Evolutionary conservation across 148 eudicot genomes (phyloP), one percentile per base, ranked within the genome.

Genomic region (Nyssa sinensis): DNA sequence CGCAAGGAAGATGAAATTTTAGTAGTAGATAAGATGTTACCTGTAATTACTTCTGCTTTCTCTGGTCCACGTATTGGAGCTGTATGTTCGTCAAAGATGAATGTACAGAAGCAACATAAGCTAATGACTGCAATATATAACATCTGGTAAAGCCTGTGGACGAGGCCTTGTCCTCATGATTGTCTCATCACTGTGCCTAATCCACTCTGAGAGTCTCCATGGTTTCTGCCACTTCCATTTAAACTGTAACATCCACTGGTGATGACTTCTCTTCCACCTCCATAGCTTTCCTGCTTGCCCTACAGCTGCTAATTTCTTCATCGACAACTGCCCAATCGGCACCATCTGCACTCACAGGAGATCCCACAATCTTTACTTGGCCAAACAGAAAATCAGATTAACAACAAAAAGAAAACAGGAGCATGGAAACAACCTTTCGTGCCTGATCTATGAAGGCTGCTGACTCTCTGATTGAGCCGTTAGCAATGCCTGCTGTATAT

Each of bases 211-310:
- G 33, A 95, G 91, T 87, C 80, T 89, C 99, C 99, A 95, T 31
- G 99, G 99, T 83, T 95, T 95, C 84, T 95, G 99, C 99, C 99
- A 95, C 82, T 95, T 95, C 99, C 99, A 95, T 81, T 95, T 95
- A 79, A 93, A 95, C 81, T 95, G 99, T 70, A 95, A 77, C 68
- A 90, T 79, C 99, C 99, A 95, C 76, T 93, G 99, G 67, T 93
- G 99, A 83, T 95, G 98, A 81, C 99, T 95, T 82, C 99, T 89
- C 75, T 95, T 95, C 97, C 97, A 95, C 82, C 94, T 93, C 99
- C 99, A 95, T 60, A 95, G 80, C 78, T 95, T 95, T 25, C 97
- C 94, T 73, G 85, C 90, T 76, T 95, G 96, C 63, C 97, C 97
- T 7, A 80, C 93, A 62, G 83, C 82, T 76, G 96, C 88, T 58